A percentile compares a stretch with the other conserved stretches of the same genome.
Conservation (phyloP, 805 yeast genomes). For the Schizosaccharomyces japonicus region DNA sequence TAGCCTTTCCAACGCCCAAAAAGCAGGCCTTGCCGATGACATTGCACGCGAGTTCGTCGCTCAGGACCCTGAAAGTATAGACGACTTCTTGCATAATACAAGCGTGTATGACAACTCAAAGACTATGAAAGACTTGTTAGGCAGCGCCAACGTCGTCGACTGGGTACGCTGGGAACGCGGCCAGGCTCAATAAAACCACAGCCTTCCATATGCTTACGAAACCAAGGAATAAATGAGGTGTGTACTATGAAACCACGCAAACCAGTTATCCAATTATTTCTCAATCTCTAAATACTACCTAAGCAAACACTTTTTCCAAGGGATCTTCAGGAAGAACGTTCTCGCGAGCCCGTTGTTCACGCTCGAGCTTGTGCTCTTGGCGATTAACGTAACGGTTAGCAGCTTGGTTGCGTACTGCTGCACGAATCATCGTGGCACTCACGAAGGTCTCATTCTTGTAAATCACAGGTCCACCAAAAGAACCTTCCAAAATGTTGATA, state of each 20-base stretch:
- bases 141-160: neutral
- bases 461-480: slow-evolving; percentile 92
- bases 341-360: neutral
- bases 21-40: neutral
- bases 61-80: neutral
- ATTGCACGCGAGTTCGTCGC: neutral
- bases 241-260: no score
- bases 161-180: slow-evolving; percentile 3
- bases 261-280: neutral
- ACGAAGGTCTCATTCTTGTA: slow-evolving; percentile 92
- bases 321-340: slow-evolving; percentile 2
- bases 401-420: slow-evolving; percentile 57
- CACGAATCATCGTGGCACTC: slow-evolving; percentile 83
- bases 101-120: neutral
- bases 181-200: neutral
- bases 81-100: neutral
- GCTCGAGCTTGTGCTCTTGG: slow-evolving; percentile 22
- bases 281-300: neutral
- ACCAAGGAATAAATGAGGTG: no score
- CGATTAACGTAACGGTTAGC: slow-evolving; percentile 61
- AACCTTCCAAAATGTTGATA: slow-evolving; percentile 80
- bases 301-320: slow-evolving; percentile 1
- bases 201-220: neutral
- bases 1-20: no score
- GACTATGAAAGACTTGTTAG: neutral